A percentile compares a stretch with the other conserved stretches of the same genome.
Conservation (phyloP, 192 early-diverging fungal species). For the Coemansia sp. region DNA sequence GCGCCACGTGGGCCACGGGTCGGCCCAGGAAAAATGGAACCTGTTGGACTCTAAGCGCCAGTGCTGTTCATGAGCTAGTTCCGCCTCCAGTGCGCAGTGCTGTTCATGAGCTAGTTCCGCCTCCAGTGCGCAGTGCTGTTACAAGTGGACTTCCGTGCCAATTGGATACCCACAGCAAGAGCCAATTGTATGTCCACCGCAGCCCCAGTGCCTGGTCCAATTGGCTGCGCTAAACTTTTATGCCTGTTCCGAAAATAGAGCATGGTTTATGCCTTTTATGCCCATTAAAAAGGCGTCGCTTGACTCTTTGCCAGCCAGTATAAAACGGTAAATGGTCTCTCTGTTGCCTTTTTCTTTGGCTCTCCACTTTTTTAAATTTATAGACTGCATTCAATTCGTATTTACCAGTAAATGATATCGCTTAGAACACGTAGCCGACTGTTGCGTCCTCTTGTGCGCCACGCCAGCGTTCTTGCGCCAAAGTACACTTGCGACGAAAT, state of each 20-base stretch:
- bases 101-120: not conserved
- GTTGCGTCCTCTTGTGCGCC: not conserved
- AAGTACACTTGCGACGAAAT: not conserved
- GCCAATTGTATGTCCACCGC: not conserved
- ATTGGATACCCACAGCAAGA: too few relatives aligned
- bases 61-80: not conserved
- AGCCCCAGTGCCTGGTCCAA: not conserved
- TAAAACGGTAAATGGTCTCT: conserved; percentile 6
- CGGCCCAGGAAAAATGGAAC: conserved; percentile 28
- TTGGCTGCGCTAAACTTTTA: not conserved
- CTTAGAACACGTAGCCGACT: too few relatives aligned
- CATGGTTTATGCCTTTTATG: not conserved
- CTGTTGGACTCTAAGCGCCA: conserved; percentile 14
- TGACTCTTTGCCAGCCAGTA: not conserved
- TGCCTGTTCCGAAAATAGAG: not conserved
- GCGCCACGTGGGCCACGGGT: conserved; percentile 23
- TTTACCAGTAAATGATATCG: too few relatives aligned
- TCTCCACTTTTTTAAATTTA: not conserved
- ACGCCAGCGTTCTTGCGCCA: conserved; percentile 3
- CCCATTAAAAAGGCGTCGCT: not conserved
- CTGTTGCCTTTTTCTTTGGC: conserved; percentile 5
- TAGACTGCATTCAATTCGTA: not conserved
- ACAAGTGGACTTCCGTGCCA: not conserved
- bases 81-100: not conserved
- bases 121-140: too few relatives aligned